Base-by-base conservation (phyloP, 345 rosid species). In the Salix brachista region DNA sequence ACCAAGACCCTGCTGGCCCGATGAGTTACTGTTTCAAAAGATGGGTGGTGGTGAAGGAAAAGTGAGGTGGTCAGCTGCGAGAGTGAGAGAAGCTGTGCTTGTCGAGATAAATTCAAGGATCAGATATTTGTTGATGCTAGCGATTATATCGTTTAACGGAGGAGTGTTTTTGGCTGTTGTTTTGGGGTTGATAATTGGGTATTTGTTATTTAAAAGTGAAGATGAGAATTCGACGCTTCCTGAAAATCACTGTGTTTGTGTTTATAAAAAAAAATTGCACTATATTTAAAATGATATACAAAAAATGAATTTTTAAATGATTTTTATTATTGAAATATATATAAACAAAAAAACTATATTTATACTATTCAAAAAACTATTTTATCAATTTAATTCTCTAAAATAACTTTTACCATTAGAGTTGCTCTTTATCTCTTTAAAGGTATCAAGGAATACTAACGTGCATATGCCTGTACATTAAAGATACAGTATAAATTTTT, bases 101-200 rank as follows among this genome's bases (percentile, higher is more conserved):
- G 90, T 91, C 60, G 96, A 91, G 30, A 77, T 89, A 50, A 94
- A 91, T 78, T 80, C 97, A 4, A 92, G 87, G 65, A 73, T 91
- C 77, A 97, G 91, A 34, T 94, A 92, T 81, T 61, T 94, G 78
- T 80, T 94, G 78, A 92, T 94, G 97, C 87, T 91, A 5, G 94
- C 90, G 36, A 84, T 85, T 77, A 94, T 94, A 97, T 91, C 97
- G 34, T 92, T 94, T 80, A 94, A 94, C 73, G 97, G 89, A 11
- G 95, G 98, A 17, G 97, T 92, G 37, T 88, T 94, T 79, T 69
- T 94, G 72, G 91, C 95, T 2, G 79, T 92, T 39, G 90, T 92
- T 34, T 17, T 80, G 39, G 98, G 98, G 10, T 83, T 94, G 28
- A 30, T 87, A 25, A 80, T 84, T 52, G 98, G 97, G 2, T 94